Evolutionary conservation across 306 rosid genomes (phyloP).

Genomic region (Fragaria nilgerrensis): DNA sequence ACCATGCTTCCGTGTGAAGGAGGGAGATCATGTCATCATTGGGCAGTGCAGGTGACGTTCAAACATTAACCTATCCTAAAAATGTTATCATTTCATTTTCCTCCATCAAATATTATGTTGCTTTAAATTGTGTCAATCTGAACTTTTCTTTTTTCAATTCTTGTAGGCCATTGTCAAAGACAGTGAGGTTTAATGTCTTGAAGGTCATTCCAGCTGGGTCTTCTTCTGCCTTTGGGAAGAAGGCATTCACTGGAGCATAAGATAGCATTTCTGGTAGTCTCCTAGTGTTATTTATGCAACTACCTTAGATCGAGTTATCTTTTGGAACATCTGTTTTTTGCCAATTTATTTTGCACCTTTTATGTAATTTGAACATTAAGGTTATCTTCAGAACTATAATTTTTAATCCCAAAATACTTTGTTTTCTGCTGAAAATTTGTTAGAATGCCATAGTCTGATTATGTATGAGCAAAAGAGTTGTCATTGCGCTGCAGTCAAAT

Average conservation of each 20-base stretch:
- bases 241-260: slow-evolving; percentile 62
- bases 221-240: slow-evolving; percentile 54
- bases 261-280: neutral
- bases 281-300: slow-evolving; percentile 25
- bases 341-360: neutral
- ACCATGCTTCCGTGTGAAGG: slow-evolving; percentile 73
- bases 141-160: neutral
- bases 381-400: neutral
- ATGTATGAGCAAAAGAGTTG: neutral
- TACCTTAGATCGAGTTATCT: slow-evolving; percentile 28
- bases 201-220: slow-evolving; percentile 68
- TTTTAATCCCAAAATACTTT: slow-evolving; percentile 9
- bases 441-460: neutral
- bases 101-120: neutral
- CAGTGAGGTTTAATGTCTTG: slow-evolving; percentile 64
- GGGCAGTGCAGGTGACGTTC: slow-evolving; percentile 67
- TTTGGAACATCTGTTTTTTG: slow-evolving; percentile 14
- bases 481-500: neutral
- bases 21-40: slow-evolving; percentile 64
- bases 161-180: slow-evolving; percentile 63
- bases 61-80: neutral
- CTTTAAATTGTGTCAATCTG: neutral
- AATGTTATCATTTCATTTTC: neutral
- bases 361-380: neutral
- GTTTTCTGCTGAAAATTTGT: neutral